These are phyloP conservation scores for Dictyostelium intermedium DNA, from an alignment of 78 protist species.

Conservation along the genomic window DNA sequence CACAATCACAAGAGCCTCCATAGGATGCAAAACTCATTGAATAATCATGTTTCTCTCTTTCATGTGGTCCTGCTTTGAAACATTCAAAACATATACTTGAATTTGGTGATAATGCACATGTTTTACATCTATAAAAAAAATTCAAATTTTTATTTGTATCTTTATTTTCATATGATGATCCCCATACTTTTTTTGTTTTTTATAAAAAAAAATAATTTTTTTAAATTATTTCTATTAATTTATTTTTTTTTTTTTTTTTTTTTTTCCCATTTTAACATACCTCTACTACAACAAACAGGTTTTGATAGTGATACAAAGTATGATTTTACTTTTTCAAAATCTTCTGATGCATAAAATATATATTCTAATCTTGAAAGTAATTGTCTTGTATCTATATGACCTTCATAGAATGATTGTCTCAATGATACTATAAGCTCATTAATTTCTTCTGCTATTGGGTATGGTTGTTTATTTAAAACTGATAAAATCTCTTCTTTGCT, in stretches of 20 bases:
- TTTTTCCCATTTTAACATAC: background rate
- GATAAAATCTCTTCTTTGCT: background rate
- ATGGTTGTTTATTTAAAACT: background rate
- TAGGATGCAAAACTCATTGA: conserved; percentile 52
- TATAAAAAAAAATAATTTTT: background rate
- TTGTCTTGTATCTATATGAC: background rate
- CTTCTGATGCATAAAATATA: background rate
- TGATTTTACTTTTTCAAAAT: background rate
- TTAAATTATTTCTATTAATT: background rate
- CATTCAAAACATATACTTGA: conserved; percentile 76
- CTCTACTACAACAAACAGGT: conserved; percentile 34
- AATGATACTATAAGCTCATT: background rate
- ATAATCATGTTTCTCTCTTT: conserved; percentile 62
- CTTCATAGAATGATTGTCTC: background rate
- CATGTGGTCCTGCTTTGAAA: conserved; percentile 70
- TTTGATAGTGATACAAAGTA: conserved; percentile 10
- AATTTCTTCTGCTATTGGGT: background rate
- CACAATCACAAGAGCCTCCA: conserved; percentile 80
- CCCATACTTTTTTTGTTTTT: conserved; percentile 50
- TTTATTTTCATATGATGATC: conserved; percentile 9
- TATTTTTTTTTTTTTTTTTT: background rate
- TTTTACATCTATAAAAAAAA: conserved; percentile 66
- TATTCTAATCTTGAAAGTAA: background rate
- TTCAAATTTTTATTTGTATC: background rate
- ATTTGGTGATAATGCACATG: conserved; percentile 74